A percentile compares a stretch with the other conserved stretches of the same genome.
Conservation (phyloP, 345 rosid species). For the Laguncularia racemosa region DNA sequence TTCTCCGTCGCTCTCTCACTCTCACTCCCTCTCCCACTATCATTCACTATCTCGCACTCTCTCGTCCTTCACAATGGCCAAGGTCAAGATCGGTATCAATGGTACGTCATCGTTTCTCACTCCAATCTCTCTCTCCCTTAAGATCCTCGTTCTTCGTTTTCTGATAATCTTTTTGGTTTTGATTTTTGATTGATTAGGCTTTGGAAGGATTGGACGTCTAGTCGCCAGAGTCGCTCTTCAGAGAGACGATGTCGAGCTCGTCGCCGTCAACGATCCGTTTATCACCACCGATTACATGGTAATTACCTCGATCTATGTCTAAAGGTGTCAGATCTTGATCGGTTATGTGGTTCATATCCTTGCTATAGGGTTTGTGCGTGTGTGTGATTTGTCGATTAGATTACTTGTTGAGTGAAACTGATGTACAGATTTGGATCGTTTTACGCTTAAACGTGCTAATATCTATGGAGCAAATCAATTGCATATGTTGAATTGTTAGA, state of each 20-base stretch:
- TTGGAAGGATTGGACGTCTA: constrained; percentile 72
- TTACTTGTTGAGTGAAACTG: too few species aligned
- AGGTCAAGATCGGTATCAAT: constrained; percentile 68
- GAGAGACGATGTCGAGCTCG: constrained; percentile 66
- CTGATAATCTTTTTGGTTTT: background rate
- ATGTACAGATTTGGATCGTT: too few species aligned
- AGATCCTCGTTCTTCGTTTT: background rate
- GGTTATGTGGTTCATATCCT: background rate
- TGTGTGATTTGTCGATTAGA: background rate
- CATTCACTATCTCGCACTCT: background rate
- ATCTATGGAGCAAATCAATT: too few species aligned
- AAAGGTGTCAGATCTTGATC: background rate
- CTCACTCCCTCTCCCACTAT: background rate
- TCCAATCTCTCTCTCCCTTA: too few species aligned
- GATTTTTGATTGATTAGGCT: constrained; percentile 24
- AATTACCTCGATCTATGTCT: background rate
- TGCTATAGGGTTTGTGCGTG: background rate
- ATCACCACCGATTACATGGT: constrained; percentile 70
- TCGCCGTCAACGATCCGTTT: constrained; percentile 72
- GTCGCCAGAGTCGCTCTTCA: constrained; percentile 65
- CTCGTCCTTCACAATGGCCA: constrained; percentile 22
- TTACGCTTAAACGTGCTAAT: too few species aligned
- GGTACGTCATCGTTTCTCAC: constrained; percentile 9
- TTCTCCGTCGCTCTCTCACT: background rate
- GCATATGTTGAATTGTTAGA: too few species aligned